phyloP scores from a whole-genome alignment of 306 rosid species.

The Castanea sativa region DNA sequence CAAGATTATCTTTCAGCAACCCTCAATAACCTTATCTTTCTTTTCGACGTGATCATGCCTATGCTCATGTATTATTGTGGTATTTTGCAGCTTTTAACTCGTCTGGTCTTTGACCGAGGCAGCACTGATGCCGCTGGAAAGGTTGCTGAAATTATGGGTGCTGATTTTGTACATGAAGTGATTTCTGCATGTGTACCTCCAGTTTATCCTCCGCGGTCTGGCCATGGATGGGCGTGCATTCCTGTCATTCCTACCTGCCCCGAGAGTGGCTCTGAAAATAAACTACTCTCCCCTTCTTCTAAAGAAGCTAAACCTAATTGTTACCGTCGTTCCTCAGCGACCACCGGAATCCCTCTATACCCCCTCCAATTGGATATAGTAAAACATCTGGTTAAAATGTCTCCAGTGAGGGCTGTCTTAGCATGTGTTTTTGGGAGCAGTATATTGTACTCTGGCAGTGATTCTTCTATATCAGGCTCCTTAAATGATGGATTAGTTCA shows the following conservation, averaged over 20 bases:
- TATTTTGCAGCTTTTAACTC: constrained; percentile 80
- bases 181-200: constrained; percentile 98
- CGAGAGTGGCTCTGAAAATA: constrained; percentile 72
- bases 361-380: constrained; percentile 92
- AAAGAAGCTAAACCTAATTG: constrained; percentile 82
- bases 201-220: constrained; percentile 91
- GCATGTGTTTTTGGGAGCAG: constrained; percentile 96
- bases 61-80: constrained; percentile 18
- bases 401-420: constrained; percentile 94
- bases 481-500: constrained; percentile 70
- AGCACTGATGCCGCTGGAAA: constrained; percentile 97
- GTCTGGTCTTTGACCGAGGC: constrained; percentile 93
- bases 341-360: constrained; percentile 79
- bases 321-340: constrained; percentile 62
- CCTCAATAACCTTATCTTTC: constrained; percentile 10
- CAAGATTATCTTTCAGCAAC: not conserved
- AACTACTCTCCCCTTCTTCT: constrained; percentile 74
- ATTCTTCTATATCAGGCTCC: constrained; percentile 77
- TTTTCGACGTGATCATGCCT: constrained; percentile 16
- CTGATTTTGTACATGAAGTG: constrained; percentile 96
- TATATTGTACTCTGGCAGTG: constrained; percentile 70
- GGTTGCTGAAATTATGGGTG: constrained; percentile 91
- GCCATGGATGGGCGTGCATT: constrained; percentile 98
- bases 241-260: constrained; percentile 76
- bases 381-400: constrained; percentile 91